Percentiles rank a stretch among this genome's conserved stretches.
Conservation (phyloP, 805 yeast genomes). For the Yarrowia osloensis region DNA sequence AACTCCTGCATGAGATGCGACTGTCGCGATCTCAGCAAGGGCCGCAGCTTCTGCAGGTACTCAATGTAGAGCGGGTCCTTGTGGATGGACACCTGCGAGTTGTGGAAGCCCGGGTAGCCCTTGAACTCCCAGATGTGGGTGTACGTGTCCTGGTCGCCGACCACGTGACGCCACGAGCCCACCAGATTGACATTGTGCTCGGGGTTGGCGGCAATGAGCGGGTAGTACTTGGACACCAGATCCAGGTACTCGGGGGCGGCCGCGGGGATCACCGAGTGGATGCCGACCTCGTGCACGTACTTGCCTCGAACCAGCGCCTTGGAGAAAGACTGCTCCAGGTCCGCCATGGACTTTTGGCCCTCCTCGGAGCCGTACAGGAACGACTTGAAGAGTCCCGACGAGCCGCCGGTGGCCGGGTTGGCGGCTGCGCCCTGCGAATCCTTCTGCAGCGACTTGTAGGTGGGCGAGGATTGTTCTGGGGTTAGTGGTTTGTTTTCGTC, state of each 20-base stretch:
- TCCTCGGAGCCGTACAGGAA: conserved; percentile 46
- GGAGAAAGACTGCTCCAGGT: conserved; percentile 43
- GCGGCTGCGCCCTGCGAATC: conserved; percentile 30
- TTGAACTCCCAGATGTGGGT: conserved; percentile 49
- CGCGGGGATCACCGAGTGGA: conserved; percentile 46
- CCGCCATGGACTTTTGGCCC: conserved; percentile 42
- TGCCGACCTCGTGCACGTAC: conserved; percentile 47
- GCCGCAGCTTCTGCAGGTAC: conserved; percentile 41
- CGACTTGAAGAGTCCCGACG: conserved; percentile 42
- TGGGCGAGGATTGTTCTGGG: conserved; percentile 29
- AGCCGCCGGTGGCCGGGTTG: conserved; percentile 25
- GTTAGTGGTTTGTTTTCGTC: conserved; percentile 35
- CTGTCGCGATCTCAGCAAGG: conserved; percentile 42
- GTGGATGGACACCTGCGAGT: conserved; percentile 43
- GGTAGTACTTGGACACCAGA: conserved; percentile 41
- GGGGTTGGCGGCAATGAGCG: conserved; percentile 42
- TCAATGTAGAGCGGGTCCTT: conserved; percentile 39
- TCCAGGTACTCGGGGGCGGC: conserved; percentile 43
- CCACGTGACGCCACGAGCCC: conserved; percentile 48
- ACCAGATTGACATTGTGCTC: conserved; percentile 44
- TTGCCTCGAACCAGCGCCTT: conserved; percentile 46
- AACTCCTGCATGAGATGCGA: conserved; percentile 47
- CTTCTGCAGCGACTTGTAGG: conserved; percentile 31
- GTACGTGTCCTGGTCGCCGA: conserved; percentile 48
- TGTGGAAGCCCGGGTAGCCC: conserved; percentile 47